These are phyloP conservation scores for Solanum sejunctum DNA, from an alignment of 257 asterid genomes.

Conservation along the genomic window DNA sequence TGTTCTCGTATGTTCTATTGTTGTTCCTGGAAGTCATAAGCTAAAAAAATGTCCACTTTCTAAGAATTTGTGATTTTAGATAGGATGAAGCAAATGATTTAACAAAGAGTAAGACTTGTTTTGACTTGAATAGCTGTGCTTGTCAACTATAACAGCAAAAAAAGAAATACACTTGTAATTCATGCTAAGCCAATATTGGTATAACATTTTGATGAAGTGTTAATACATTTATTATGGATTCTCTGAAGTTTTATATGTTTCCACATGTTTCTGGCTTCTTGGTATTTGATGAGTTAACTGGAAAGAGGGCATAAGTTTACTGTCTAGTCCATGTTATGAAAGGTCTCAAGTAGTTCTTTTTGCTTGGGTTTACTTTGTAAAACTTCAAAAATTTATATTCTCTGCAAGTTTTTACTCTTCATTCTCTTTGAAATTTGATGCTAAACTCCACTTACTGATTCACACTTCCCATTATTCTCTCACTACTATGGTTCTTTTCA, in stretches of 20 bases:
- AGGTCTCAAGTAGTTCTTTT: not conserved
- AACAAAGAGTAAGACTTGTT: not conserved
- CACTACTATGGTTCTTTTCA: not conserved
- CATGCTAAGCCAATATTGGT: not conserved
- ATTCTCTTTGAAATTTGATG: not conserved
- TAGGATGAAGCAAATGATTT: not conserved
- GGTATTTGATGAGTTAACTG: not conserved
- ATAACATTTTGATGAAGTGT: not conserved
- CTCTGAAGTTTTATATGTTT: not conserved
- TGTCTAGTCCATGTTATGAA: not conserved
- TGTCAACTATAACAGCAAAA: not conserved
- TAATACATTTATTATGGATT: not conserved
- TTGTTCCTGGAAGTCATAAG: not conserved
- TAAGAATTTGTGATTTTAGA: not conserved
- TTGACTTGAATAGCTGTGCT: not conserved
- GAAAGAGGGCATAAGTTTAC: not conserved
- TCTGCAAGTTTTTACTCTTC: not conserved
- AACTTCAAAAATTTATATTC: not conserved
- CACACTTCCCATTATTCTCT: not conserved
- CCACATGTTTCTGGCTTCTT: not conserved
- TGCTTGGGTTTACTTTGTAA: not conserved
- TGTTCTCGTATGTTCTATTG: not conserved
- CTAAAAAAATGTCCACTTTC: not conserved
- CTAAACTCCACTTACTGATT: not conserved
- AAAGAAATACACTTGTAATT: not conserved